phyloP scores from a whole-genome alignment of 495 filamentous ascomycete species.

The Haplographium delicatum region DNA sequence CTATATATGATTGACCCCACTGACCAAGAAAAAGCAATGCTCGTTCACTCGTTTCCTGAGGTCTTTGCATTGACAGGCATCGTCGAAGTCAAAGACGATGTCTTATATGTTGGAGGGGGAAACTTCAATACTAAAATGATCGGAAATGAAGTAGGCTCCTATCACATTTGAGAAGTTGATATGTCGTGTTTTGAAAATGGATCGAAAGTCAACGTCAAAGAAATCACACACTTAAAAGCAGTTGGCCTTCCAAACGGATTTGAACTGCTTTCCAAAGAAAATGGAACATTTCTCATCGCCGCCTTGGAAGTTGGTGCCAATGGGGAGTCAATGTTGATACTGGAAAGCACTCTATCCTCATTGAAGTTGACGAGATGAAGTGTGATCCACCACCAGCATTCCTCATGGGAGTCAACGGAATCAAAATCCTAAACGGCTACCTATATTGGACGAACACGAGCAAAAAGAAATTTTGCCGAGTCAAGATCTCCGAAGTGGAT shows the following conservation, averaged over 20 bases:
- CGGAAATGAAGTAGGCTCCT: conserved; percentile 28
- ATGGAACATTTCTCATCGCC: conserved; percentile 27
- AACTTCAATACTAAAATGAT: conserved; percentile 27
- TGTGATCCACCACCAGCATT: background rate
- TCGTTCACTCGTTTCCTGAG: conserved; percentile 34
- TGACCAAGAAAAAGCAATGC: conserved; percentile 23
- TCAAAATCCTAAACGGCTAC: conserved; percentile 26
- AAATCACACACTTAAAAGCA: conserved; percentile 29
- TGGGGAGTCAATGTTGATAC: conserved; percentile 28
- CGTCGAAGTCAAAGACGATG: conserved; percentile 33
- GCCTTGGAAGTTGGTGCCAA: conserved; percentile 32
- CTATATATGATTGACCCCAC: conserved; percentile 24
- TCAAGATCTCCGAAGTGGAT: conserved; percentile 24
- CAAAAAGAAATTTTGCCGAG: conserved; percentile 24
- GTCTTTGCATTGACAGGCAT: conserved; percentile 32
- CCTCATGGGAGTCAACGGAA: conserved; percentile 31
- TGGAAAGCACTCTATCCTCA: conserved; percentile 20
- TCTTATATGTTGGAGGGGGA: conserved; percentile 34
- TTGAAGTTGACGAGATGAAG: conserved; percentile 20
- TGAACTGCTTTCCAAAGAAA: conserved; percentile 17
- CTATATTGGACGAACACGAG: conserved; percentile 36
- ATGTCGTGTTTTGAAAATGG: conserved; percentile 11
- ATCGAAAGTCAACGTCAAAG: conserved; percentile 16
- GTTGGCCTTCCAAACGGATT: conserved; percentile 37
- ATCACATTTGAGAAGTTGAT: conserved; percentile 30